A percentile compares a stretch with the other conserved stretches of the same genome.
Conservation (phyloP, 352 stramenopile species). For the Halophytophthora polymorphica region DNA sequence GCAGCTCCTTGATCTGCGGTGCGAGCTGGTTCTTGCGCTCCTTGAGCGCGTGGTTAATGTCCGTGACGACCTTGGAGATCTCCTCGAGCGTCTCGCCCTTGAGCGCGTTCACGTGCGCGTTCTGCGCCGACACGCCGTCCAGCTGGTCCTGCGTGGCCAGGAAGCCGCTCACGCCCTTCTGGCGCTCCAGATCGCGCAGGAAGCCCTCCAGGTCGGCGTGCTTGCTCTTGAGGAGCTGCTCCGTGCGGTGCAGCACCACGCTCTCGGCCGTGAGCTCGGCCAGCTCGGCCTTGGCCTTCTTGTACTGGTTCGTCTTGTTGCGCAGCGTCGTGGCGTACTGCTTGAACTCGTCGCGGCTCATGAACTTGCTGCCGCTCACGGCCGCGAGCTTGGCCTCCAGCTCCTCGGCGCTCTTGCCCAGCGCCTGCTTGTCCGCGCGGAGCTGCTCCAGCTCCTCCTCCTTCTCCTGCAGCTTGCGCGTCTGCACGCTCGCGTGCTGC, state of each 20-base stretch:
- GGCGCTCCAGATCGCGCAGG: slow-evolving; percentile 76
- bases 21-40: slow-evolving; percentile 91
- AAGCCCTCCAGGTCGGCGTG: slow-evolving; percentile 84
- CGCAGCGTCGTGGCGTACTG: slow-evolving; percentile 86
- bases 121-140: slow-evolving; percentile 85
- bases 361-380: slow-evolving; percentile 60
- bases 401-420: slow-evolving; percentile 75
- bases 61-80: slow-evolving; percentile 89
- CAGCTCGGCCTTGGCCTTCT: slow-evolving; percentile 89
- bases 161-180: slow-evolving; percentile 85
- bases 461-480: slow-evolving; percentile 87
- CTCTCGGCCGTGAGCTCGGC: slow-evolving; percentile 80
- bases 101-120: slow-evolving; percentile 85
- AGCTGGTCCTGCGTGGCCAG: slow-evolving; percentile 86
- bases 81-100: slow-evolving; percentile 93
- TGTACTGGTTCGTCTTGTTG: slow-evolving; percentile 92
- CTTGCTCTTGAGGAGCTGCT: slow-evolving; percentile 89
- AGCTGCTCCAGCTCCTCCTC: slow-evolving; percentile 84
- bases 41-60: slow-evolving; percentile 90
- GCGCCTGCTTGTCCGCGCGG: slow-evolving; percentile 45
- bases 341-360: slow-evolving; percentile 89
- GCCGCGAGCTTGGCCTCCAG: slow-evolving; percentile 57
- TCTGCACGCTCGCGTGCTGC: slow-evolving; percentile 85
- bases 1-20: slow-evolving; percentile 91
- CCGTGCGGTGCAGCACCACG: slow-evolving; percentile 89